Evolutionary conservation across 768 basidiomycete species (phyloP).

Genomic region (Nevesoporus exiguus): DNA sequence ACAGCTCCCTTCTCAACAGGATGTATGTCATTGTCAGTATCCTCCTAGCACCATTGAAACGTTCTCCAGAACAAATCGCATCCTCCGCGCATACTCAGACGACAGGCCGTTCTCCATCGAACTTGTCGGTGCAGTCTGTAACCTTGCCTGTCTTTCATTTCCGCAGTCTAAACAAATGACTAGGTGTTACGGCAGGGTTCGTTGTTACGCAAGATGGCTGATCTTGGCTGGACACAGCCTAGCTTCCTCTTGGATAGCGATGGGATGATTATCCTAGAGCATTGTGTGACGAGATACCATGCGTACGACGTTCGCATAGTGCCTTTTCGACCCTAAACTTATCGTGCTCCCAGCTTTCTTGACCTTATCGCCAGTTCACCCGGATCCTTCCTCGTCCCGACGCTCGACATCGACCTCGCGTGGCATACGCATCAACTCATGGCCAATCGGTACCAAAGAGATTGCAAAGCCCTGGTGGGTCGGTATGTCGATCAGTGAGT

Average conservation of each 20-base stretch:
- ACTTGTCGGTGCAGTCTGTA: background rate
- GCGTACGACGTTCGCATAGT: background rate
- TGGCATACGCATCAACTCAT: conserved; percentile 64
- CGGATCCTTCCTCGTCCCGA: background rate
- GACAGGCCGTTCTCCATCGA: background rate
- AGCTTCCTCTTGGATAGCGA: background rate
- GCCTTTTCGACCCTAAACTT: background rate
- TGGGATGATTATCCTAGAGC: background rate
- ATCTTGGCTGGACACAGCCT: background rate
- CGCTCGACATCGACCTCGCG: background rate
- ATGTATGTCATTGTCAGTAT: background rate
- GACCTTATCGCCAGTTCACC: background rate
- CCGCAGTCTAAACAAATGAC: background rate
- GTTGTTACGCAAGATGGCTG: background rate
- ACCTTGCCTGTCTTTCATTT: background rate
- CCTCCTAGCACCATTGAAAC: background rate
- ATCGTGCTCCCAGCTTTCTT: background rate
- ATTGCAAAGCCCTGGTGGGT: conserved; percentile 39
- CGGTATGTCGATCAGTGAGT: conserved; percentile 54
- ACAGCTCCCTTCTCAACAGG: background rate
- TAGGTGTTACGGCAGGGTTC: background rate
- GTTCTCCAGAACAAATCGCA: background rate
- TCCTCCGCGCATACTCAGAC: background rate
- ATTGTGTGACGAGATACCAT: background rate
- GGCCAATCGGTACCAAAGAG: conserved; percentile 38